Conservation (phyloP, 495 filamentous ascomycete species). For the Tuber melanosporum region DNA sequence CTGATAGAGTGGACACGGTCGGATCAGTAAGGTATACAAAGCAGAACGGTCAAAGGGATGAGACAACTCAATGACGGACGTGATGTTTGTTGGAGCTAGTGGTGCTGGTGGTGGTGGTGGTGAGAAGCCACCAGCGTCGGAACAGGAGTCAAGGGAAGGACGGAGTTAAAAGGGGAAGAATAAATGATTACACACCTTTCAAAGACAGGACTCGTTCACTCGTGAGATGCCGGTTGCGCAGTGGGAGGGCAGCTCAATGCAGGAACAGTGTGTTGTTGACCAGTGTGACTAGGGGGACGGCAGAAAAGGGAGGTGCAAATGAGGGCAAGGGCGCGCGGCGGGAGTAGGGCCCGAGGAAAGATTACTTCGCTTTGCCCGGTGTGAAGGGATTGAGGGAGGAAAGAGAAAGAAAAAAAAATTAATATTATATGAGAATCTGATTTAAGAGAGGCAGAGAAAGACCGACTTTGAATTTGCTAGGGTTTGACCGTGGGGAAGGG, state of each 20-base stretch:
- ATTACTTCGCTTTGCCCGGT: neutral
- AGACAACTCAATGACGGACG: neutral
- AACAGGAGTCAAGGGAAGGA: slow-evolving; percentile 29
- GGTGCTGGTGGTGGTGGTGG: slow-evolving; percentile 5
- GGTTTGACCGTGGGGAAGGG: neutral
- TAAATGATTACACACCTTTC: slow-evolving; percentile 32
- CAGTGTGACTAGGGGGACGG: slow-evolving; percentile 11
- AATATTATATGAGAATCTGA: neutral
- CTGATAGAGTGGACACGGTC: slow-evolving; percentile 20
- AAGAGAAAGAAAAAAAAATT: slow-evolving; percentile 27
- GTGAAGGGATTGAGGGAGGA: neutral
- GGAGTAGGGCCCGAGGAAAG: neutral
- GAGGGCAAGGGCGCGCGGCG: neutral
- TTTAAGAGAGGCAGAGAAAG: slow-evolving; percentile 24
- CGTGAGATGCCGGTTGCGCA: slow-evolving; percentile 35
- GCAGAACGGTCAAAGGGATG: slow-evolving; percentile 5
- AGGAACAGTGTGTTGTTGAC: slow-evolving; percentile 24
- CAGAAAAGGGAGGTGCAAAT: slow-evolving; percentile 18
- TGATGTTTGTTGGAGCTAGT: neutral
- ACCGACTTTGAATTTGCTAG: slow-evolving; percentile 26
- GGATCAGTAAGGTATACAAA: slow-evolving; percentile 13
- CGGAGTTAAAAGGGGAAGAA: slow-evolving; percentile 24
- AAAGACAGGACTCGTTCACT: slow-evolving; percentile 36
- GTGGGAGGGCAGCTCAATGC: slow-evolving; percentile 18
- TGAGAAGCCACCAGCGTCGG: slow-evolving; percentile 12